Base-by-base conservation (phyloP, 1,284 basidiomycete genomes). In the Omphalotus olearius region DNA sequence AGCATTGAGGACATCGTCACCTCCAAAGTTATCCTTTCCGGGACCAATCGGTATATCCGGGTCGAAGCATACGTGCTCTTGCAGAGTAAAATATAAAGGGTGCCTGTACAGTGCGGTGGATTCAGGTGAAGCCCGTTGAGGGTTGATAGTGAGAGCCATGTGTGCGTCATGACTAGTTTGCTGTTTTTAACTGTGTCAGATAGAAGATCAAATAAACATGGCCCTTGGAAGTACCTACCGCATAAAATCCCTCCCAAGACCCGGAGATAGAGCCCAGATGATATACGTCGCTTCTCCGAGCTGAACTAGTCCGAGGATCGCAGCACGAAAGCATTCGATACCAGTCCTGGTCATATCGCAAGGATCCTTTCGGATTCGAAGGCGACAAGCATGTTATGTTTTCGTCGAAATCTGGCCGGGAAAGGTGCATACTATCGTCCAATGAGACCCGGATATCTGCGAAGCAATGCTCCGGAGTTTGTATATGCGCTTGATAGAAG, bases 11-110 rank as follows among this genome's bases (percentile, higher is more conserved):
- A 76, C 55, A 58, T 78, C 71, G 17, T 72, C 71, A 16, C 65
- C 62, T 33, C 62, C 67, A 23, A 64, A 58, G 30, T 62, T 60
- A 37, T 66, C 61, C 1, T 56, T 48, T 1, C 71, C 73, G 28
- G 65, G 59, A 28, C 51, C n/a, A 39, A 78, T 59, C 4, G 68
- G 69, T 33, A 67, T 64, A 28, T 66, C 63, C 10, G 68, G 66
- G 14, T 53, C 56, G 4, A 77, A 57, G 50, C 76, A 77, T 47
- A 77, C 73, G 46, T 78, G 72, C 56, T 79, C 77, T 42, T 67
- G 59, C 20, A 79, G 63, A 30, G 62, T 59, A 54, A 71, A 71
- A 37, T 71, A 70, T 1, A 79, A 55, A 10, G 72, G 68, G 42
- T 66, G 64, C 23, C 69, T 66, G 17, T 57, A 50, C 23, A 75